Evolutionary conservation across 495 filamentous ascomycete species (phyloP).

Genomic region (Xylaria palmicola): DNA sequence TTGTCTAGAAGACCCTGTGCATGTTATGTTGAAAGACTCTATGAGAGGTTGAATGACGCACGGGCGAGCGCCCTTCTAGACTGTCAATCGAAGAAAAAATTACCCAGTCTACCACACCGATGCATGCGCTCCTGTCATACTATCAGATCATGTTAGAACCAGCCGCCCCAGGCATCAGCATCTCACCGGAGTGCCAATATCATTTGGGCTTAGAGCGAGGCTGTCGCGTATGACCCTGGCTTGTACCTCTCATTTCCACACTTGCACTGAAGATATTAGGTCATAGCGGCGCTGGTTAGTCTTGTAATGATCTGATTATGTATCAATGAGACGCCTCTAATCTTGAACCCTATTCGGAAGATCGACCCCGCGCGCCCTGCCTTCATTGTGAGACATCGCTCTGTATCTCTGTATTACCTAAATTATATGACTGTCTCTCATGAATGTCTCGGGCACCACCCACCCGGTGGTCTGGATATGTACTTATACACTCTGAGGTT

Average conservation of each 20-base stretch:
- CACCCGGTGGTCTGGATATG: no score
- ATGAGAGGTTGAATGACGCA: background rate
- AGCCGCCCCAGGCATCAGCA: background rate
- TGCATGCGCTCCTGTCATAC: background rate
- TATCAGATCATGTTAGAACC: background rate
- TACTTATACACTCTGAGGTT: no score
- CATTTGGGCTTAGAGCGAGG: background rate
- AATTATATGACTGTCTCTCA: no score
- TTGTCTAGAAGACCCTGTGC: background rate
- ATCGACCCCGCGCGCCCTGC: no score
- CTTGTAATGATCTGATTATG: background rate
- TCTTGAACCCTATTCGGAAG: no score
- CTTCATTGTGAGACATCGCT: no score
- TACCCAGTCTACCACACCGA: background rate
- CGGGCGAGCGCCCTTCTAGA: background rate
- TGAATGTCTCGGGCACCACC: no score
- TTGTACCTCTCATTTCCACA: background rate
- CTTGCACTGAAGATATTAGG: background rate
- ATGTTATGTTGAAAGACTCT: background rate
- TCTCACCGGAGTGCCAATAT: background rate
- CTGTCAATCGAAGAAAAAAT: conserved; percentile 3
- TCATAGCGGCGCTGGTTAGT: background rate
- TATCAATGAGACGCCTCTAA: no score
- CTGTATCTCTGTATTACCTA: no score
- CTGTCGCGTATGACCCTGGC: background rate